A percentile compares a stretch with the other conserved stretches of the same genome.
Conservation (phyloP, 345 rosid genomes). For the Bruguiera gymnorhiza region DNA sequence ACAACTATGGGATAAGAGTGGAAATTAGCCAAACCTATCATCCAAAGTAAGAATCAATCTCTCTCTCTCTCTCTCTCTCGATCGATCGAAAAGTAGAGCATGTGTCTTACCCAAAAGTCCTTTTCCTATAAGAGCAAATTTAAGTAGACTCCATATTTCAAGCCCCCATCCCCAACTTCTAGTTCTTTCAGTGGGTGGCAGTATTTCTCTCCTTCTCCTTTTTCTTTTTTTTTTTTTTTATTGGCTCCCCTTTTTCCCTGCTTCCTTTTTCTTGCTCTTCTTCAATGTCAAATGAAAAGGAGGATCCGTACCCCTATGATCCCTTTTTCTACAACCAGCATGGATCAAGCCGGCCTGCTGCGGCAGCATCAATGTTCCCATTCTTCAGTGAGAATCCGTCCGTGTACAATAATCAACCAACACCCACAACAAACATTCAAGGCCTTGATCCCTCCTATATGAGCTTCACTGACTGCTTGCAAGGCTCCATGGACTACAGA, state of each 20-base stretch:
- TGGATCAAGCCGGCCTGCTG: neutral
- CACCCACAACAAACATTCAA: conserved; percentile 1
- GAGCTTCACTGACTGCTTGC: conserved; percentile 42
- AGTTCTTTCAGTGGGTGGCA: neutral
- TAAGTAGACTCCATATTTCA: conserved; percentile 3
- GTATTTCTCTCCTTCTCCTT: neutral
- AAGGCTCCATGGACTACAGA: conserved; percentile 23
- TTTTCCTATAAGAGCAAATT: conserved; percentile 10
- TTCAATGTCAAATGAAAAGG: conserved; percentile 6
- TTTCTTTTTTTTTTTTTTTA: neutral
- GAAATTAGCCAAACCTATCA: conserved; percentile 17
- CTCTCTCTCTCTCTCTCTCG: conserved; percentile 1
- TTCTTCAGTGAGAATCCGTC: conserved; percentile 16
- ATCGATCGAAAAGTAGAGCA: too few species aligned
- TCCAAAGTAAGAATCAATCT: conserved; percentile 5
- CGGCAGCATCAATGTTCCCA: neutral
- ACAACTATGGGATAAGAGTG: neutral
- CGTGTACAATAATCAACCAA: conserved; percentile 14
- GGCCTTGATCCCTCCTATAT: conserved; percentile 22
- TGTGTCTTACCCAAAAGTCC: neutral
- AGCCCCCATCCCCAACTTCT: neutral
- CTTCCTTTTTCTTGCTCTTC: neutral
- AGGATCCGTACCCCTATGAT: neutral
- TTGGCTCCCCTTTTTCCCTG: neutral
- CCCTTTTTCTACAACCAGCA: neutral